Evolutionary conservation across 495 filamentous ascomycete species (phyloP).

Genomic region (Neurospora sp.): DNA sequence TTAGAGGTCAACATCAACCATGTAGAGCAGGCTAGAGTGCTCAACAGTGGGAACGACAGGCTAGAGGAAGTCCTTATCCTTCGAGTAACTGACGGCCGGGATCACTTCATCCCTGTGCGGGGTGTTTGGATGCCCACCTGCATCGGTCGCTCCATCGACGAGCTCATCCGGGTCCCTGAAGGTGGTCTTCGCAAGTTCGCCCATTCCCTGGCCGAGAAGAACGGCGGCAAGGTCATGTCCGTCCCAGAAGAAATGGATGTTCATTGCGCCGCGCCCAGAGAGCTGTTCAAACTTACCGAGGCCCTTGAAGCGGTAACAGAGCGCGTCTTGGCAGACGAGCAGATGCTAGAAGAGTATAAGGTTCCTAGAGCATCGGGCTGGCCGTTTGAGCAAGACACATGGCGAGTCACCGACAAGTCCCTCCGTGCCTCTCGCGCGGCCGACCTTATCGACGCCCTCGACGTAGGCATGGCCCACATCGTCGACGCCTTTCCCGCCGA

Average conservation of each 20-base stretch:
- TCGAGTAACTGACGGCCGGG: conserved; percentile 73
- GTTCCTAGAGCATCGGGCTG: conserved; percentile 51
- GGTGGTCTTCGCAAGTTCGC: conserved; percentile 50
- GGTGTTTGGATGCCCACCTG: conserved; percentile 72
- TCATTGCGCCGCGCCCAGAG: conserved; percentile 52
- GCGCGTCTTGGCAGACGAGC: conserved; percentile 68
- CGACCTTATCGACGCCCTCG: conserved; percentile 55
- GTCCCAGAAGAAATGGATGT: conserved; percentile 36
- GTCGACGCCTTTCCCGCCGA: conserved; percentile 48
- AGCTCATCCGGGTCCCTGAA: conserved; percentile 76
- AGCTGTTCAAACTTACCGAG: conserved; percentile 82
- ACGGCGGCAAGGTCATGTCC: conserved; percentile 16
- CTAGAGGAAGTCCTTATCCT: conserved; percentile 85
- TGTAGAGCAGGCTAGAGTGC: conserved; percentile 48
- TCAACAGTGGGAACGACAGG: conserved; percentile 57
- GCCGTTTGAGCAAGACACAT: conserved; percentile 56
- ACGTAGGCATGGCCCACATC: conserved; percentile 48
- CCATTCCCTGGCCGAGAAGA: conserved; percentile 15
- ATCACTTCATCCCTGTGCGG: conserved; percentile 79
- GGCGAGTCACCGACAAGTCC: conserved; percentile 20
- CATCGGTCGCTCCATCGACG: conserved; percentile 73
- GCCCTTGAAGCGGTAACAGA: conserved; percentile 66
- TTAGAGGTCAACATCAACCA: conserved; percentile 54
- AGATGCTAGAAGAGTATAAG: conserved; percentile 61
- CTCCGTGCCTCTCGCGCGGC: conserved; percentile 20